Base-by-base conservation (phyloP, 768 basidiomycete species). In the Tremella fuciformis region DNA sequence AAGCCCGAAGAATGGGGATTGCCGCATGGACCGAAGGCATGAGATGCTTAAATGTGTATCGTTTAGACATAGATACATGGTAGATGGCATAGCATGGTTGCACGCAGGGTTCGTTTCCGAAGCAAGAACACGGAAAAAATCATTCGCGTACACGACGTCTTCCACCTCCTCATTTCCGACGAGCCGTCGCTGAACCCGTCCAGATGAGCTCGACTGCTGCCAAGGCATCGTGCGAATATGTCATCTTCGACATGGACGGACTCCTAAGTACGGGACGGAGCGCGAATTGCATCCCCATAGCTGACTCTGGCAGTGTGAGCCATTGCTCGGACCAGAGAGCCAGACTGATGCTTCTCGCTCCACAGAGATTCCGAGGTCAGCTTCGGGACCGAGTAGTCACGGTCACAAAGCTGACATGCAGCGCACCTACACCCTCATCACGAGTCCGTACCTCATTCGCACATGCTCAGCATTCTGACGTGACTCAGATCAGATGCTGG, bases 241-340 rank as follows among this genome's bases (percentile, higher is more conserved):
- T 55, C 59, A 72, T 76, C 44, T 76, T 76, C 56, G 75, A 76
- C 50, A 72, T 76, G 70, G 75, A 76, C 53, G 75, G 75, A 24
- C 62, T 76, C 29, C 57, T 75, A 8, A 67, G 73, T 71, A 48
- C 24, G 67, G 65, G 6, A 34, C 11, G 6, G 29, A 34, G 29
- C 4, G 29, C 29, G 29, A 6, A 4, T 4, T 34, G 29, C 6
- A 11, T 4, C 29, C 11, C 6, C 15, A n/a, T 13, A 9, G 56
- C 54, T 48, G 51, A 58, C 37, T 1, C 29, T 13, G 19, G 44
- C 55, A 64, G 66, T 65, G 63, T 65, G 55, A 59, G 57, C 56
- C 39, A 3, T 38, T 11, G 29, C 29, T 34, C 11, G 11, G 29
- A 34, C 29, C 6, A 6, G 29, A 11, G 11, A 34, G 29, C 29